Conservation (phyloP, 768 basidiomycete species). For the Rhizopogon vulgaris region DNA sequence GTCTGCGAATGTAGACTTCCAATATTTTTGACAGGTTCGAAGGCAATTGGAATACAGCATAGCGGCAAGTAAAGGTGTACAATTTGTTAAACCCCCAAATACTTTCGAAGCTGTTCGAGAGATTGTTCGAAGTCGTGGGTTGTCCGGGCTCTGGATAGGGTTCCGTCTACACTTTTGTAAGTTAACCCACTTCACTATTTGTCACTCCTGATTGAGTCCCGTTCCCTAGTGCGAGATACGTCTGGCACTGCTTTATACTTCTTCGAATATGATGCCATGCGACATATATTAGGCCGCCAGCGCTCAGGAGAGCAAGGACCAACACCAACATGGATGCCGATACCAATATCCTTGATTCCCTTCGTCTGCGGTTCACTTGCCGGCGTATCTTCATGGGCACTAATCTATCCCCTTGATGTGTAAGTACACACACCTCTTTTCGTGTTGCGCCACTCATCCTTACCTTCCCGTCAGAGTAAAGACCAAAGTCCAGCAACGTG, state of each 20-base stretch:
- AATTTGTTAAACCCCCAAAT: constrained; percentile 69
- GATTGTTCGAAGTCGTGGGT: constrained; percentile 60
- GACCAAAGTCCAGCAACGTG: constrained; percentile 93
- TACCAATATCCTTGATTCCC: constrained; percentile 72
- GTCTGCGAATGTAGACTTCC: constrained; percentile 1
- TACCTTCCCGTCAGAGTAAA: constrained; percentile 55
- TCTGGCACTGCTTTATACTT: constrained; percentile 89
- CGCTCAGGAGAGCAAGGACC: constrained; percentile 75
- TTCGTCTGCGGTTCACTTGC: constrained; percentile 89
- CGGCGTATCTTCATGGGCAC: constrained; percentile 84
- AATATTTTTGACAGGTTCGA: constrained; percentile 54
- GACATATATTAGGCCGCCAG: constrained; percentile 75
- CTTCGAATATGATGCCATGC: constrained; percentile 88
- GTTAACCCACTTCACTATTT: constrained; percentile 17
- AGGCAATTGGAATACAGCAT: constrained; percentile 91
- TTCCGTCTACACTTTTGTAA: constrained; percentile 81
- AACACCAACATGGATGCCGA: constrained; percentile 82
- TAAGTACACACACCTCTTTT: constrained; percentile 30
- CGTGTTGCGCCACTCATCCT: not conserved
- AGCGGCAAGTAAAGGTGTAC: constrained; percentile 69
- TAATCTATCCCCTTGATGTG: constrained; percentile 95
- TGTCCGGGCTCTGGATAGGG: constrained; percentile 72
- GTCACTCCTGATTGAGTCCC: not conserved
- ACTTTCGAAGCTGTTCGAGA: constrained; percentile 76
- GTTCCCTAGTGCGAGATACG: constrained; percentile 71